phyloP scores from a whole-genome alignment of 106 monocot species.

The Cymbidium sinense region DNA sequence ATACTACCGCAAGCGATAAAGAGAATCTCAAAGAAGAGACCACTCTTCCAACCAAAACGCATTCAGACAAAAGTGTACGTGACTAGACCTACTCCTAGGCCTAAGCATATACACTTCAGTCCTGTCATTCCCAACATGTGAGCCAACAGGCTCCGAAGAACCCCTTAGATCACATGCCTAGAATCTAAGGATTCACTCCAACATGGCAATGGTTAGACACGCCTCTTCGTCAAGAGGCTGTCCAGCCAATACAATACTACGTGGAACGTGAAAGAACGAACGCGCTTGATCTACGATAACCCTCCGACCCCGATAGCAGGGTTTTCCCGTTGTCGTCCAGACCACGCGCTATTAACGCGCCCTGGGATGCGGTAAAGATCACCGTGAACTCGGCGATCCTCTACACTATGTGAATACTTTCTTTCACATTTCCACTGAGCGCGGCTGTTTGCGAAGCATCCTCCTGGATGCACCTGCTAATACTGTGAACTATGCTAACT shows the following conservation, averaged over 20 bases:
- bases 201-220: neutral
- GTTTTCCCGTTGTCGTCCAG: neutral
- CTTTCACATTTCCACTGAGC: neutral
- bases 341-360: neutral
- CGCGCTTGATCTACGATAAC: neutral
- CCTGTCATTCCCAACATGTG: slow-evolving; percentile 3
- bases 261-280: neutral
- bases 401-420: neutral
- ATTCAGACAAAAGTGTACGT: neutral
- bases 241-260: slow-evolving; percentile 1
- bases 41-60: neutral
- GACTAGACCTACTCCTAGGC: slow-evolving; percentile 4
- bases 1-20: too few species aligned
- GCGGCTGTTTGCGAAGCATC: neutral
- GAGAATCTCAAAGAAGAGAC: neutral
- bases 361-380: neutral
- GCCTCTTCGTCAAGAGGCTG: slow-evolving; percentile 1
- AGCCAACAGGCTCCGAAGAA: neutral
- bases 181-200: neutral
- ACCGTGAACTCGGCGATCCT: slow-evolving; percentile 1
- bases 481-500: slow-evolving; percentile 2
- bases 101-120: neutral
- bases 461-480: neutral
- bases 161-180: neutral
- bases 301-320: slow-evolving; percentile 2